A percentile compares a stretch with the other conserved stretches of the same genome.
Conservation (phyloP, 192 early-diverging fungal species). For the Mortierella antarctica region DNA sequence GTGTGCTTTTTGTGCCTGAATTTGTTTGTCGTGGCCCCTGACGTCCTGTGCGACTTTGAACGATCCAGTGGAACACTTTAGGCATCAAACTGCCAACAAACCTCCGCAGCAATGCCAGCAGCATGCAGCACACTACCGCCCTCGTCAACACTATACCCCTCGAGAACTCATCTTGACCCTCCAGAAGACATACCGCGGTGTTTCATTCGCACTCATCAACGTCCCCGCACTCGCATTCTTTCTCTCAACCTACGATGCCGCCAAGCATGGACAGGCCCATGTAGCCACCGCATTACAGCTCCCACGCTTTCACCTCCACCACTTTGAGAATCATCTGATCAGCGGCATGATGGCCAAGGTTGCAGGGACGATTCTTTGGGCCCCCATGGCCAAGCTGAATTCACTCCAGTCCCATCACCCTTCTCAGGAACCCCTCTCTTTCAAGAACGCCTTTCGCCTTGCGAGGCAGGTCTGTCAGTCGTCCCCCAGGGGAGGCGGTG, state of each 20-base stretch:
- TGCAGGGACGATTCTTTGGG: constrained; percentile 26
- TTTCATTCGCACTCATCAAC: constrained; percentile 29
- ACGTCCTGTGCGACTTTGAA: background rate
- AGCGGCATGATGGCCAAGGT: constrained; percentile 40
- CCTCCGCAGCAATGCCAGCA: background rate
- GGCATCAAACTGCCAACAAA: no score
- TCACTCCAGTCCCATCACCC: constrained; percentile 11
- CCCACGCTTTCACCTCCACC: constrained; percentile 6
- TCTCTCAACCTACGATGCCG: constrained; percentile 40
- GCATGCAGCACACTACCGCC: background rate
- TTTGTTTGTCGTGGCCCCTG: background rate
- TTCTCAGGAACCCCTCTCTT: constrained; percentile 11
- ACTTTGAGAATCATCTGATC: constrained; percentile 29
- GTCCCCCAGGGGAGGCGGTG: background rate
- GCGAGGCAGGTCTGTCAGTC: constrained; percentile 19
- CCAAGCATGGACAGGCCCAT: constrained; percentile 14
- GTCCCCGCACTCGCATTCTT: constrained; percentile 39
- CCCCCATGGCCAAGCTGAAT: constrained; percentile 35
- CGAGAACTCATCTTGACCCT: constrained; percentile 9
- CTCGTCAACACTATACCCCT: background rate
- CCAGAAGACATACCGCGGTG: constrained; percentile 21
- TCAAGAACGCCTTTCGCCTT: constrained; percentile 11
- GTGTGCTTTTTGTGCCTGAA: background rate
- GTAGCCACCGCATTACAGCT: constrained; percentile 1
- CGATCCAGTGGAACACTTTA: no score